Evolutionary conservation across 2,329 filamentous ascomycete species (phyloP).

Genomic region (Pyrenophora graminea): DNA sequence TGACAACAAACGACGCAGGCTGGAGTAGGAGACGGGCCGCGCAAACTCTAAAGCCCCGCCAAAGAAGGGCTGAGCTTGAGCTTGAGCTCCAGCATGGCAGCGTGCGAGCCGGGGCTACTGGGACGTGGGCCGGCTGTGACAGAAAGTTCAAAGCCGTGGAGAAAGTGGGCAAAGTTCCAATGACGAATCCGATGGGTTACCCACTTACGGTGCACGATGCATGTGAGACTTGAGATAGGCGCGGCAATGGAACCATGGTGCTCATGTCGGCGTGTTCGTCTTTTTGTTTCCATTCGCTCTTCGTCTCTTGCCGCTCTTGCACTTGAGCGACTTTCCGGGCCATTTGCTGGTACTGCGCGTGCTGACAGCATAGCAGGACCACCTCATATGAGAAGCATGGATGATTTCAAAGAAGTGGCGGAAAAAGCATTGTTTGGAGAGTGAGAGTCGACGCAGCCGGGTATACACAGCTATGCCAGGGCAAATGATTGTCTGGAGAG

Average conservation of each 20-base stretch:
- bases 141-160: not conserved
- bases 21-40: constrained; percentile 20
- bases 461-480: too few relatives aligned
- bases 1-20: constrained; percentile 24
- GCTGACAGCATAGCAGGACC: constrained; percentile 13
- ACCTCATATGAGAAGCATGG: too few relatives aligned
- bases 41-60: constrained; percentile 1
- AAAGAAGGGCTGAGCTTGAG: not conserved
- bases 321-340: constrained; percentile 4
- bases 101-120: constrained; percentile 14
- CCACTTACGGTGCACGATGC: constrained; percentile 12
- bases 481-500: too few relatives aligned
- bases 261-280: constrained; percentile 12
- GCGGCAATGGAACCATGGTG: constrained; percentile 23
- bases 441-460: too few relatives aligned
- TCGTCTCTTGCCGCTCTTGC: not conserved
- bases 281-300: constrained; percentile 4
- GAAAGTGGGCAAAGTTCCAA: constrained; percentile 19
- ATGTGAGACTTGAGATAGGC: constrained; percentile 15
- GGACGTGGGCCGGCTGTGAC: constrained; percentile 12
- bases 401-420: too few relatives aligned
- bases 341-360: constrained; percentile 1
- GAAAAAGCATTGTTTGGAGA: too few relatives aligned
- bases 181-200: constrained; percentile 14
- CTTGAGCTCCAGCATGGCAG: not conserved